These are phyloP conservation scores for Corynascus novoguineensis DNA, from an alignment of 495 filamentous ascomycete genomes.

Conservation along the genomic window DNA sequence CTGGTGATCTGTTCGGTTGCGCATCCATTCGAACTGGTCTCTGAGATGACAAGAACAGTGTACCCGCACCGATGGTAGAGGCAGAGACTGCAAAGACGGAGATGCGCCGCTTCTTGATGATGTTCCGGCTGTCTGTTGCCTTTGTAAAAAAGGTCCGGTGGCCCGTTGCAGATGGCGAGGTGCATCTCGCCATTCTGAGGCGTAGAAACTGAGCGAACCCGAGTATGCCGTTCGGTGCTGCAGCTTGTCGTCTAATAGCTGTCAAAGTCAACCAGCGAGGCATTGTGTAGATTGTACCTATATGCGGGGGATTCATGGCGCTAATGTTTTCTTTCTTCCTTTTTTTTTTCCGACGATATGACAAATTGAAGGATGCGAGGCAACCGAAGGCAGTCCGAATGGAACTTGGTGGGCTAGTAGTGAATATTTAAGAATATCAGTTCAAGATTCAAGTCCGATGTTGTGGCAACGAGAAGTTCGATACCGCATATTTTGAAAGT, in stretches of 20 bases:
- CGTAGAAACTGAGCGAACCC: not conserved
- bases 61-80: not conserved
- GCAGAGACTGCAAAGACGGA: not conserved
- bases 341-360: not conserved
- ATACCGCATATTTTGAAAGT: too few relatives aligned
- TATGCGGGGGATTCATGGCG: not conserved
- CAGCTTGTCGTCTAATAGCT: not conserved
- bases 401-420: too few relatives aligned
- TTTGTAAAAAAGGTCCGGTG: not conserved
- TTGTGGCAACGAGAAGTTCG: too few relatives aligned
- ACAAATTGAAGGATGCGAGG: too few relatives aligned
- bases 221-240: not conserved
- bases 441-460: too few relatives aligned
- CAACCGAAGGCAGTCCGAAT: too few relatives aligned
- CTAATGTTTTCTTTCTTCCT: not conserved
- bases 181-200: not conserved
- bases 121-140: not conserved
- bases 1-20: not conserved
- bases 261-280: not conserved
- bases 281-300: too few relatives aligned
- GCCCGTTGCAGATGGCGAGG: too few relatives aligned
- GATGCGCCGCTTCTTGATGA: not conserved
- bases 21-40: not conserved
- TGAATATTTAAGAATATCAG: too few relatives aligned
- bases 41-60: not conserved